These are phyloP conservation scores for Amesomyces nigricolor DNA, from an alignment of 2,329 filamentous ascomycete genomes.

Conservation along the genomic window DNA sequence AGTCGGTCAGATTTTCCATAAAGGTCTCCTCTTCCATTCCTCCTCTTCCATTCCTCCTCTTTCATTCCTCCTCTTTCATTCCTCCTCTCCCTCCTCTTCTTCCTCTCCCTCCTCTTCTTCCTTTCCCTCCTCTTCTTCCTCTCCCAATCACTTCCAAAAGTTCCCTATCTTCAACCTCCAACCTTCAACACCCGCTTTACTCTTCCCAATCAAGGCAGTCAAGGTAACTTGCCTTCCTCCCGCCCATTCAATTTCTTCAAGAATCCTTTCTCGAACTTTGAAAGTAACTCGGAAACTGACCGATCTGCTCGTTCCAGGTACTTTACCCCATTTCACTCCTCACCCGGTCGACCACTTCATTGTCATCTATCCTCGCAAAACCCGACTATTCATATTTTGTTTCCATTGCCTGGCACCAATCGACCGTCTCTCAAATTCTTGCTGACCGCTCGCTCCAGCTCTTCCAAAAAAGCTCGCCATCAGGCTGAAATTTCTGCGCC, in stretches of 20 bases:
- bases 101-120: not conserved
- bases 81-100: not conserved
- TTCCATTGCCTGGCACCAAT: too few species aligned
- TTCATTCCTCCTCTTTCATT: too few species aligned
- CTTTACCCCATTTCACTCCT: not conserved
- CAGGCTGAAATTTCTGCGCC: not conserved
- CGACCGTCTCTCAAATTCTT: not conserved
- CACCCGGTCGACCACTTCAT: not conserved
- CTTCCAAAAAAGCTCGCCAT: not conserved
- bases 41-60: not conserved
- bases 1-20: too few species aligned
- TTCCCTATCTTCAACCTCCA: not conserved
- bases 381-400: not conserved
- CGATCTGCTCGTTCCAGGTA: not conserved
- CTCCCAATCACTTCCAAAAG: not conserved
- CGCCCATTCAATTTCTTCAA: too few species aligned
- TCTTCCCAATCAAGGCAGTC: not conserved
- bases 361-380: too few species aligned
- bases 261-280: too few species aligned
- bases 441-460: not conserved
- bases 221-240: not conserved
- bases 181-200: not conserved
- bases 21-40: slow-evolving; percentile 3
- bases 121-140: not conserved
- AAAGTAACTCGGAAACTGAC: not conserved